These are phyloP conservation scores for Yarrowia phangngaensis DNA, from an alignment of 805 yeast species.

Conservation along the genomic window DNA sequence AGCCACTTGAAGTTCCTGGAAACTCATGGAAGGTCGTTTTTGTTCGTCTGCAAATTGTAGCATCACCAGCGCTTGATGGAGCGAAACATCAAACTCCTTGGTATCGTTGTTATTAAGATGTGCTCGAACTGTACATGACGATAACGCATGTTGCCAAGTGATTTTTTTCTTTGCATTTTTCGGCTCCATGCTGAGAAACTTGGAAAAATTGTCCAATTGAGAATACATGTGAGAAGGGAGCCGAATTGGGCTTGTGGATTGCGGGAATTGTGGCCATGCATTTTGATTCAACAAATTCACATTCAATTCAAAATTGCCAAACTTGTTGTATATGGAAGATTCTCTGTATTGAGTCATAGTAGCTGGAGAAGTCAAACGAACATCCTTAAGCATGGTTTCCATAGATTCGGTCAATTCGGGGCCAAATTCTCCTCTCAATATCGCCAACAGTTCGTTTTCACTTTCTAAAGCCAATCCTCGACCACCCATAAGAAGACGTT, in stretches of 20 bases:
- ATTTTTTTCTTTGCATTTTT: conserved; percentile 28
- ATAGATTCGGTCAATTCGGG: conserved; percentile 86
- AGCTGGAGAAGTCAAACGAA: conserved; percentile 66
- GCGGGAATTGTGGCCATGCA: conserved; percentile 38
- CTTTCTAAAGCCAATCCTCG: conserved; percentile 69
- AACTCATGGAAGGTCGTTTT: conserved; percentile 29
- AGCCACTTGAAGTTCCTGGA: background rate
- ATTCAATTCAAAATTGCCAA: conserved; percentile 21
- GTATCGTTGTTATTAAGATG: conserved; percentile 34
- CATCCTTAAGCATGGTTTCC: conserved; percentile 92
- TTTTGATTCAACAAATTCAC: conserved; percentile 37
- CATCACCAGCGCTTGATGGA: conserved; percentile 36
- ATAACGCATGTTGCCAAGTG: conserved; percentile 36
- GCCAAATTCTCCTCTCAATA: conserved; percentile 80
- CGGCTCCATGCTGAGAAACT: conserved; percentile 28
- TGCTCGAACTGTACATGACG: conserved; percentile 37
- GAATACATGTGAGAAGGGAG: conserved; percentile 35
- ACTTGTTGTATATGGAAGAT: background rate
- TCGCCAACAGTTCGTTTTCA: conserved; percentile 77
- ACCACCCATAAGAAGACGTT: conserved; percentile 79
- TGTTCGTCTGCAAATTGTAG: conserved; percentile 32
- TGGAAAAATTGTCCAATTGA: conserved; percentile 32
- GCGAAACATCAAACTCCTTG: conserved; percentile 35
- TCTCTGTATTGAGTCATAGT: conserved; percentile 54
- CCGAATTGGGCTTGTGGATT: conserved; percentile 28